Base-by-base conservation (phyloP, 768 basidiomycete genomes). In the Tulasnella sp. region DNA sequence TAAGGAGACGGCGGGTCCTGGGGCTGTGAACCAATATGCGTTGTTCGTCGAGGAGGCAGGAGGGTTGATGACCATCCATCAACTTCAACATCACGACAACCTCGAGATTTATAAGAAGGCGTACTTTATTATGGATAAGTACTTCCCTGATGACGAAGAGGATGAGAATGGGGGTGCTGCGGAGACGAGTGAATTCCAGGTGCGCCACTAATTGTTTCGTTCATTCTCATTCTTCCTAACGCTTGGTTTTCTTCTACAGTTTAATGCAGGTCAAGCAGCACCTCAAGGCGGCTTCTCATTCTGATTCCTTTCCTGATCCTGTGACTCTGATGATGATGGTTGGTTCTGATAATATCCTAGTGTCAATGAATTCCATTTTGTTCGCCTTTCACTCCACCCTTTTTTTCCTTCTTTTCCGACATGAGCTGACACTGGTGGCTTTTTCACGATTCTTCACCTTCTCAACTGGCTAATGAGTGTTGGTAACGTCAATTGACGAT, bases 101-200 rank as follows among this genome's bases (percentile, higher is more conserved):
- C 72, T 97, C 71, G 94, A 98, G 65, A 98, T 99, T 65, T 99
- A 99, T 75, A 97, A 97, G 80, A 98, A 99, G 75, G 94, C 93
- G 39, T 99, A 92, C 77, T 90, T 90, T 70, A 96, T 90, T 66
- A 89, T 89, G 86, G 86, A 90, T 74, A 93, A 93, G 67, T 96
- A 94, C 75, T 96, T 94, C 85, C 90, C 92, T 32, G 91, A 93
- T 62, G 94, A 74, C 29, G 73, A 98, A 66, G 94, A 97, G 68
- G 94, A 93, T 46, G 75, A 87, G 50, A 90, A 90, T 66, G 77
- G 74, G 49, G 83, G 82, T n/a, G 79, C 88, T 15, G 79, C 76
- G 46, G 73, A 70, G 43, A 63, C 68, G 4, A 73, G 74, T 34
- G 71, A 69, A 49, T 73, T 70, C 63, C 69, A 70, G 42, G 61